Conservation (phyloP, 257 asterid species). For the Coffea canephora region DNA sequence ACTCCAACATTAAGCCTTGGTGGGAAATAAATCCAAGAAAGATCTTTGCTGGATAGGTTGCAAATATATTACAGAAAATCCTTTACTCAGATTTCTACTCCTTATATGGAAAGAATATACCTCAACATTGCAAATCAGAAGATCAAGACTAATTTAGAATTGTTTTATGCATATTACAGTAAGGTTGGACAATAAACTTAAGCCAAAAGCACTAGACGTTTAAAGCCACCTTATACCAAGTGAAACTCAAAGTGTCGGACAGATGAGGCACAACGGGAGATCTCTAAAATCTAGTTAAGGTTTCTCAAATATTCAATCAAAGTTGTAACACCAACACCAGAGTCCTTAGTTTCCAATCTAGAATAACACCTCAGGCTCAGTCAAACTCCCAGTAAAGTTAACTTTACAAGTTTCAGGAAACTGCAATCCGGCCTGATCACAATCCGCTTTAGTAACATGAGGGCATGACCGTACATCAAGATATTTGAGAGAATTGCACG, state of each 20-base stretch:
- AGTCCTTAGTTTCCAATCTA: slow-evolving; percentile 20
- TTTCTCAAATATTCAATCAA: neutral
- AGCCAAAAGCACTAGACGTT: neutral
- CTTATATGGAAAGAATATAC: neutral
- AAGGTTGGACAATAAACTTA: neutral
- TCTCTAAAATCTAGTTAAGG: neutral
- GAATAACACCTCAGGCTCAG: slow-evolving; percentile 64
- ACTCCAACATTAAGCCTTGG: neutral
- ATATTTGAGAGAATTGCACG: slow-evolving; percentile 67
- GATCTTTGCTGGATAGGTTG: neutral
- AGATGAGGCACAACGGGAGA: neutral
- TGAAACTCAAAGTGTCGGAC: neutral
- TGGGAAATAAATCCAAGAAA: neutral
- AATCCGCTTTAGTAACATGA: slow-evolving; percentile 53
- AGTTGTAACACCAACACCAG: neutral
- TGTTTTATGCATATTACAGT: neutral
- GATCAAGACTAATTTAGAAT: neutral
- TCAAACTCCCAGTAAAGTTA: slow-evolving; percentile 68
- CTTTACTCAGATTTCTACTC: neutral
- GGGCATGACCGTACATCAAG: slow-evolving; percentile 90
- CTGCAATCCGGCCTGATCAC: slow-evolving; percentile 69
- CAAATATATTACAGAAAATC: too few relatives aligned
- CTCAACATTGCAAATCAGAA: neutral
- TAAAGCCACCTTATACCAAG: neutral
- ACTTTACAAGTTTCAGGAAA: slow-evolving; percentile 72